Evolutionary conservation across 495 filamentous ascomycete genomes (phyloP).

Genomic region (Bacidia rubella): DNA sequence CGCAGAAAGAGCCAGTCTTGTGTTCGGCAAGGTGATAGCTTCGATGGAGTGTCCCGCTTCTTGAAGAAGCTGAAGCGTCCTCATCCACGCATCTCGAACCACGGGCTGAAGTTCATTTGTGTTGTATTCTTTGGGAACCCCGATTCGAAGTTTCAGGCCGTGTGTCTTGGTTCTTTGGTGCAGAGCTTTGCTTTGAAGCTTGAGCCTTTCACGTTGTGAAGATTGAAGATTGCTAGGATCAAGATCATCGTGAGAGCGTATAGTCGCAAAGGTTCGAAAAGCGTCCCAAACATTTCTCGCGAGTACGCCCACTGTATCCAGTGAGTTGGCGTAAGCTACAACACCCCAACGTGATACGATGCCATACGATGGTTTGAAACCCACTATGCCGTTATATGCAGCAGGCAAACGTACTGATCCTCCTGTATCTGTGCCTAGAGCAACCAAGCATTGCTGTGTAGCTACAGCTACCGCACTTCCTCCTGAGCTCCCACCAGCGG

Average conservation of each 20-base stretch:
- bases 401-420: slow-evolving; percentile 87
- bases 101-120: slow-evolving; percentile 58
- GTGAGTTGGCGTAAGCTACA: slow-evolving; percentile 84
- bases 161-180: slow-evolving; percentile 16
- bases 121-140: slow-evolving; percentile 79
- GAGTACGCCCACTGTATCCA: slow-evolving; percentile 86
- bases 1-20: slow-evolving; percentile 70
- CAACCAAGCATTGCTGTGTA: slow-evolving; percentile 52
- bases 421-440: slow-evolving; percentile 89
- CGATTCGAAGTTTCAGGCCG: slow-evolving; percentile 37
- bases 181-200: background rate
- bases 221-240: slow-evolving; percentile 65
- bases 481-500: slow-evolving; percentile 85
- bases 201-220: slow-evolving; percentile 35
- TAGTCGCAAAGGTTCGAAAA: slow-evolving; percentile 41
- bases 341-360: slow-evolving; percentile 78
- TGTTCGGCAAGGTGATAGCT: slow-evolving; percentile 70
- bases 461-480: slow-evolving; percentile 84
- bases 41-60: slow-evolving; percentile 52
- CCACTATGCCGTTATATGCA: slow-evolving; percentile 74
- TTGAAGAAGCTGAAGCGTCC: slow-evolving; percentile 42
- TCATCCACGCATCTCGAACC: slow-evolving; percentile 56
- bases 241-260: slow-evolving; percentile 49
- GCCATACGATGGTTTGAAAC: slow-evolving; percentile 90
- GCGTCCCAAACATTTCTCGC: slow-evolving; percentile 36